A percentile compares a stretch with the other conserved stretches of the same genome.
Conservation (phyloP, 345 rosid genomes). For the Hirschfeldia incana region DNA sequence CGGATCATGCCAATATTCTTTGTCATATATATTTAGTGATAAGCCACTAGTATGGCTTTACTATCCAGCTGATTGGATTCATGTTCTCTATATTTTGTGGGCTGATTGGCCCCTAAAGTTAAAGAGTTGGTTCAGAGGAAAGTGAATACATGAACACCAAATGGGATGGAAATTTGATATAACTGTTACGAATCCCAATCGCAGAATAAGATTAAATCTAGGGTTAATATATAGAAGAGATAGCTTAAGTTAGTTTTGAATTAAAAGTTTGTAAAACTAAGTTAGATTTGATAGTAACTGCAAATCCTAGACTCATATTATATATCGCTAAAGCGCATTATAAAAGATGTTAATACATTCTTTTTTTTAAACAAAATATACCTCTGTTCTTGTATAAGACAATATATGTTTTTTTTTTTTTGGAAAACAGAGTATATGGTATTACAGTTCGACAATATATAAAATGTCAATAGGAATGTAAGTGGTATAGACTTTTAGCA, state of each 20-base stretch:
- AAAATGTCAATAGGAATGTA: not conserved
- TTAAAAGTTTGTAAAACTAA: not conserved
- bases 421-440: not conserved
- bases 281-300: not conserved
- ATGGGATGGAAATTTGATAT: not conserved
- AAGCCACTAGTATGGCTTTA: constrained; percentile 16
- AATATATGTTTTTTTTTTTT: not conserved
- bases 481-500: not conserved
- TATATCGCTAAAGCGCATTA: not conserved
- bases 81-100: constrained; percentile 9
- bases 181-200: not conserved
- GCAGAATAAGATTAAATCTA: not conserved
- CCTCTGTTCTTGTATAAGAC: not conserved
- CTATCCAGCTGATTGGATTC: constrained; percentile 21
- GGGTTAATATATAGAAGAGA: not conserved
- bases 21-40: constrained; percentile 8
- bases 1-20: not conserved
- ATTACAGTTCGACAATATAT: not conserved
- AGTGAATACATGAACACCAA: not conserved
- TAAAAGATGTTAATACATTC: not conserved
- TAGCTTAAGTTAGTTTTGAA: not conserved
- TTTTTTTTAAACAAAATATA: not conserved
- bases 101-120: constrained; percentile 5
- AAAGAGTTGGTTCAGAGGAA: not conserved
- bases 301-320: not conserved